Base-by-base conservation (phyloP, 805 yeast genomes). In the Sugiyamaella smithiae region DNA sequence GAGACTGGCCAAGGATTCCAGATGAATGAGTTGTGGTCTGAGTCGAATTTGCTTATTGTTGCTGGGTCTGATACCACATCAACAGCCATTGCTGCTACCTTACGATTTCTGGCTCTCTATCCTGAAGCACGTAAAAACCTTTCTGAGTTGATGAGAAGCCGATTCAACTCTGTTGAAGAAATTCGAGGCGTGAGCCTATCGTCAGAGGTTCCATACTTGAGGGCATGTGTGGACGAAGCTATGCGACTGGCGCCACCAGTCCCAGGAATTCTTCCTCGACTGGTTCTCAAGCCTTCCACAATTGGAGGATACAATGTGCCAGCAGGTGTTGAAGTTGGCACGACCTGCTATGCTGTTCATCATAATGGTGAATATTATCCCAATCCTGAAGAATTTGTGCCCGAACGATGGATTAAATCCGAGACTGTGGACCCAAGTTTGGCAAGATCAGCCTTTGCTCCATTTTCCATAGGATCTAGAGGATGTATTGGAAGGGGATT, bases 31-130 rank as follows among this genome's bases (percentile, higher is more conserved):
- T 45, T 52, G 12, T 48, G 52, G 50, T 52, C 55, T 17, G 55
- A 52, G 31, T 49, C 53, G 14, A 52, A 52, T 40, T 45, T 52
- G 5, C 48, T 52, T 20, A 52, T 52, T 41, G 55, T 52, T 5
- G 55, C 55, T 26, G 55, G 55, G 19, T 52, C 55, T n/a, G 55
- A 52, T 31, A 52, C 55, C 24, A 37, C 55, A 5, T 52, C 55
- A 5, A 52, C 55, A 7, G 48, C 55, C 16, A 32, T 52, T 14
- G 55, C 48, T 14, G 50, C 52, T 7, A 33, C 45, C 37, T 36
- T 49, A 20, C 42, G 52, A 9, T 52, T 43, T 46, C 46, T 52
- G 1, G 55, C 53, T 29, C 25, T 45, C 26, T 45, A 45, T 31
- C 49, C 44, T 14, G 41, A 45, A 23, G 20, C 11, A 24, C 49